Percentiles rank a stretch among this genome's conserved stretches.
Evolutionary conservation across 2,329 filamentous ascomycete species (phyloP).

Genomic region (Alternaria sp.): DNA sequence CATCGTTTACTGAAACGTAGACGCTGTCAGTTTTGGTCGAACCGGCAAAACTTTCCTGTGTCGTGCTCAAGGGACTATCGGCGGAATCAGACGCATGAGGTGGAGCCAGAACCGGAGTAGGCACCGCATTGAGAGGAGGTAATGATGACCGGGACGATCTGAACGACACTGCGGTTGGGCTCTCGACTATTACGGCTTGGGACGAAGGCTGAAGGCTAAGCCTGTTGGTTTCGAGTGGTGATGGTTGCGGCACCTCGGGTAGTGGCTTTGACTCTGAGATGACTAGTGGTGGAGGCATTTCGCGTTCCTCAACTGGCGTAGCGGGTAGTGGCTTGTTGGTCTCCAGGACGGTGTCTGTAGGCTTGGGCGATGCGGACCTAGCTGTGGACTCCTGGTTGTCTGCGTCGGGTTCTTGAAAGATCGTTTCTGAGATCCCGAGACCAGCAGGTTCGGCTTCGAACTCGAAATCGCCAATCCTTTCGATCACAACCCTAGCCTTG

Average conservation of each 20-base stretch:
- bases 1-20: constrained; percentile 77
- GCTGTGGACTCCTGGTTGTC: constrained; percentile 16
- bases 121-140: constrained; percentile 40
- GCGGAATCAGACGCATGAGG: constrained; percentile 36
- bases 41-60: constrained; percentile 37
- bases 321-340: constrained; percentile 48
- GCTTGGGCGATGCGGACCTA: constrained; percentile 12
- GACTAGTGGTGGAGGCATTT: constrained; percentile 49
- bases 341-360: constrained; percentile 26
- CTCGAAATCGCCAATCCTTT: constrained; percentile 90
- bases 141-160: constrained; percentile 59
- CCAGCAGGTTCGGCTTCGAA: constrained; percentile 57
- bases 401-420: constrained; percentile 42
- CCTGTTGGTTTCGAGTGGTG: constrained; percentile 42
- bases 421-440: constrained; percentile 50
- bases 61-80: constrained; percentile 45
- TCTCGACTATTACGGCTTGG: constrained; percentile 33
- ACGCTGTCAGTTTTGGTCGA: constrained; percentile 63
- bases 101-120: constrained; percentile 34
- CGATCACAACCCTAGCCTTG: constrained; percentile 83
- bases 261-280: constrained; percentile 70
- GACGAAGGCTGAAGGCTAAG: constrained; percentile 30
- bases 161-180: constrained; percentile 48
- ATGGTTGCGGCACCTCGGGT: constrained; percentile 63
- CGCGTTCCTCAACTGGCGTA: constrained; percentile 47